phyloP scores from a whole-genome alignment of 495 filamentous ascomycete genomes.

The Schizothecium vesticola region DNA sequence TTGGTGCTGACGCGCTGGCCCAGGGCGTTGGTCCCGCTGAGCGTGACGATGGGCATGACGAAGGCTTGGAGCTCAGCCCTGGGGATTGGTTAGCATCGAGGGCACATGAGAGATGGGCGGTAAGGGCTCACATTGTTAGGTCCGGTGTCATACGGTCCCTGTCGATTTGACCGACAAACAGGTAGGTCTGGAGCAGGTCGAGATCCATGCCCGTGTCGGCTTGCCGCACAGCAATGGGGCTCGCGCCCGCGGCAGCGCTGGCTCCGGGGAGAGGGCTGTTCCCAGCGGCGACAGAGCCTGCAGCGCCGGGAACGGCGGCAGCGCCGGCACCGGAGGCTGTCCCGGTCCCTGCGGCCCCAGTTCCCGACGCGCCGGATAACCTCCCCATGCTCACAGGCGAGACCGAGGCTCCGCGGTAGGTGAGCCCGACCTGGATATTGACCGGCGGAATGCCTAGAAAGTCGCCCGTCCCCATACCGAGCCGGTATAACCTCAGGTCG shows the following conservation, averaged over 20 bases:
- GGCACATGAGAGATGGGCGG: not conserved
- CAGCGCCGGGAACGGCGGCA: not conserved
- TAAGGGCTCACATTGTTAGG: slow-evolving; percentile 36
- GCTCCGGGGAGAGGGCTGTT: not conserved
- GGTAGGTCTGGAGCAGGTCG: slow-evolving; percentile 44
- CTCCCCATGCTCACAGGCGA: slow-evolving; percentile 29
- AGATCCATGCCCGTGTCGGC: slow-evolving; percentile 13
- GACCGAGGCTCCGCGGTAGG: slow-evolving; percentile 56
- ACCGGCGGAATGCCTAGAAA: slow-evolving; percentile 52
- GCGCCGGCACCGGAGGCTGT: not conserved
- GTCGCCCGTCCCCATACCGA: slow-evolving; percentile 49
- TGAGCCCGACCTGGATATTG: slow-evolving; percentile 53
- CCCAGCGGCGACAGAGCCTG: not conserved
- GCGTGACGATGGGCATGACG: slow-evolving; percentile 57
- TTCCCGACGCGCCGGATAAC: slow-evolving; percentile 13
- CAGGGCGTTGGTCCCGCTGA: slow-evolving; percentile 45
- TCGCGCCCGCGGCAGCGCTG: not conserved
- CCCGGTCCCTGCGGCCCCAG: slow-evolving; percentile 10
- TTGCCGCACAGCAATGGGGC: not conserved
- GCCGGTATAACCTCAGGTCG: slow-evolving; percentile 62
- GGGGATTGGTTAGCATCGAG: slow-evolving; percentile 23
- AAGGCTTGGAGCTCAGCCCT: slow-evolving; percentile 52
- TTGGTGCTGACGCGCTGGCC: slow-evolving; percentile 50
- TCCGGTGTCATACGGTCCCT: slow-evolving; percentile 32
- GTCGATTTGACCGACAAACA: slow-evolving; percentile 51